phyloP scores from a whole-genome alignment of 257 asterid species.

The Solanum ossicruentum region DNA sequence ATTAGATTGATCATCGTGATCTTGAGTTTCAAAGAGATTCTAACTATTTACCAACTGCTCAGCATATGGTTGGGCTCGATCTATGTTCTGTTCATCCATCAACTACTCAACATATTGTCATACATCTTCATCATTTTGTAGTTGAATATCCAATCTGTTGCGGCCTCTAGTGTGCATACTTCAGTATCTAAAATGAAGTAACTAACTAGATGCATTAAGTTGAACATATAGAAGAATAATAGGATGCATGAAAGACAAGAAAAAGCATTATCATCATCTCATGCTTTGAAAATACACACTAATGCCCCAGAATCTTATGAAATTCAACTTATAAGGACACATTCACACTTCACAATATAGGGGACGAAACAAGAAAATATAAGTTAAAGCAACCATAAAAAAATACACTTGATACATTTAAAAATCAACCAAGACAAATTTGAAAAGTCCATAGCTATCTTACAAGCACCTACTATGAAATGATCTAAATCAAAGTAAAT shows the following conservation, averaged over 20 bases:
- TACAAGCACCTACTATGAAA: too few species aligned
- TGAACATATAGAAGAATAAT: too few species aligned
- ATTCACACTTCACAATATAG: neutral
- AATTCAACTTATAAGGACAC: neutral
- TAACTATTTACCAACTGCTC: neutral
- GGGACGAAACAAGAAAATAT: too few species aligned
- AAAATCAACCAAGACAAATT: too few species aligned
- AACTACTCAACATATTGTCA: neutral
- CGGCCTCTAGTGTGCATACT: neutral
- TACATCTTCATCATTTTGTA: neutral
- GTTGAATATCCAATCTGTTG: too few species aligned
- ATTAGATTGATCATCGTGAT: neutral
- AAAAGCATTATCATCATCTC: neutral
- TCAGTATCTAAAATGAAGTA: neutral
- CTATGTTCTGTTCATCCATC: neutral
- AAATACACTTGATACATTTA: neutral
- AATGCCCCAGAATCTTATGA: neutral
- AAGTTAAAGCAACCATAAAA: neutral
- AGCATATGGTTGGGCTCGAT: neutral
- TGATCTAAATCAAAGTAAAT: too few species aligned
- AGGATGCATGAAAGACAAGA: neutral
- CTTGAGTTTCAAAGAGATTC: neutral
- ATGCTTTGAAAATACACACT: neutral
- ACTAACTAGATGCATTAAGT: neutral
- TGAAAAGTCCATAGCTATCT: too few species aligned